Percentiles rank a stretch among this genome's conserved stretches.
These are phyloP conservation scores for Mycena venus DNA, from an alignment of 768 basidiomycete species.

Conservation along the genomic window DNA sequence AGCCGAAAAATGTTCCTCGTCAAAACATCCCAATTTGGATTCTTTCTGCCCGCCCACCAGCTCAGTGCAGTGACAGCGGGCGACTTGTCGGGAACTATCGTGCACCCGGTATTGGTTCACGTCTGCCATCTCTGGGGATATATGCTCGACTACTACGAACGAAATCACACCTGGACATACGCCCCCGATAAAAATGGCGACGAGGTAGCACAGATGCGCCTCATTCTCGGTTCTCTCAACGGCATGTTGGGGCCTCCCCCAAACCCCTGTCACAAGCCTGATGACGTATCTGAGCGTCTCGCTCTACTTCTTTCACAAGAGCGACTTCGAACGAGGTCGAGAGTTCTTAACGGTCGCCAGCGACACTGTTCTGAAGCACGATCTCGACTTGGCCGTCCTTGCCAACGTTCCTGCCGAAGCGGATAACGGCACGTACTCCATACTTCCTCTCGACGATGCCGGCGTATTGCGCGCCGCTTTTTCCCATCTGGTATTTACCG, in stretches of 20 bases:
- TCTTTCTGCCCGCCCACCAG: conserved; percentile 17
- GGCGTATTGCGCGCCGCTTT: conserved; percentile 23
- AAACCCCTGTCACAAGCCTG: conserved; percentile 8
- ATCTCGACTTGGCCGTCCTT: conserved; percentile 28
- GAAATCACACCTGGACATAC: conserved; percentile 19
- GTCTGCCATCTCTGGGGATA: conserved; percentile 32
- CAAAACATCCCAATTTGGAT: conserved; percentile 21
- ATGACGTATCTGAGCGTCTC: conserved; percentile 20
- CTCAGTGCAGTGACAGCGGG: conserved; percentile 14
- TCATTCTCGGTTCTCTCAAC: conserved; percentile 24
- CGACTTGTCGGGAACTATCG: conserved; percentile 22
- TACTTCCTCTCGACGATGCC: conserved; percentile 21
- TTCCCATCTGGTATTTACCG: conserved; percentile 26
- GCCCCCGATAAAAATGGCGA: conserved; percentile 16
- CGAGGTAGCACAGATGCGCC: conserved; percentile 31
- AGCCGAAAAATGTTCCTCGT: conserved; percentile 30
- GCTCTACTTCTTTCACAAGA: conserved; percentile 32
- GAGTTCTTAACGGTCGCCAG: conserved; percentile 22
- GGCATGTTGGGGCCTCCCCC: conserved; percentile 28
- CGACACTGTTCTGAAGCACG: conserved; percentile 14
- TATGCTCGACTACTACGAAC: conserved; percentile 27
- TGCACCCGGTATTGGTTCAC: conserved; percentile 31
- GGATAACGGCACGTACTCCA: conserved; percentile 12
- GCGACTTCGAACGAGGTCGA: conserved; percentile 18
- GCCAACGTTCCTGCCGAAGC: neutral